phyloP scores from a whole-genome alignment of 495 filamentous ascomycete genomes.

The Chaetomium cochliodes region DNA sequence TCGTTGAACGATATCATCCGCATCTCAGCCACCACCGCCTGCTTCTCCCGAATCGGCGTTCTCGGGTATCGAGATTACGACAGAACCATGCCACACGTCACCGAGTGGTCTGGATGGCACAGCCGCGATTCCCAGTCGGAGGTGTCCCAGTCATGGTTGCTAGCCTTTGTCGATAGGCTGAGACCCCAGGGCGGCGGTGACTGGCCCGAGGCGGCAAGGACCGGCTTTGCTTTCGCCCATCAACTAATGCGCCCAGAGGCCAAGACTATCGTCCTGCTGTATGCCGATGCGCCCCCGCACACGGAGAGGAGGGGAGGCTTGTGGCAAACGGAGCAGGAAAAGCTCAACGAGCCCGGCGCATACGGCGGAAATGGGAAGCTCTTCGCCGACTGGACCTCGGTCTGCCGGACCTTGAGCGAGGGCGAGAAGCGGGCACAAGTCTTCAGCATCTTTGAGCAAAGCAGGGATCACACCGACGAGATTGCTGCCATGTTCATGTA shows the following conservation, averaged over 20 bases:
- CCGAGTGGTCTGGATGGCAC: conserved; percentile 47
- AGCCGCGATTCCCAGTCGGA: conserved; percentile 12
- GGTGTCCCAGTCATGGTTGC: conserved; percentile 22
- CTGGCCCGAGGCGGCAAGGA: conserved; percentile 47
- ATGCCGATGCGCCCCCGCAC: conserved; percentile 51
- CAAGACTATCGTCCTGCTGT: conserved; percentile 48
- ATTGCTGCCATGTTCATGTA: conserved; percentile 37
- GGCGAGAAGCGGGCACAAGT: conserved; percentile 42
- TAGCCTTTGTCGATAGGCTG: conserved; percentile 23
- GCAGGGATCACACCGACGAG: background rate
- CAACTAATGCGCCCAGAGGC: conserved; percentile 45
- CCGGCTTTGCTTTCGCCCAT: conserved; percentile 46
- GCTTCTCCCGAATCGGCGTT: conserved; percentile 46
- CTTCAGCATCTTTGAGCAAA: conserved; percentile 35
- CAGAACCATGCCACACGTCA: conserved; percentile 24
- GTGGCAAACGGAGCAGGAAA: conserved; percentile 30
- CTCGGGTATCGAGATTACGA: conserved; percentile 49
- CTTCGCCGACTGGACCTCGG: conserved; percentile 47
- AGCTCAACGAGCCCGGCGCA: conserved; percentile 19
- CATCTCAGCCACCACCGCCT: conserved; percentile 45
- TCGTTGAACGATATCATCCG: conserved; percentile 49
- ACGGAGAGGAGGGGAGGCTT: conserved; percentile 20
- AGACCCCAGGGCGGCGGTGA: conserved; percentile 31
- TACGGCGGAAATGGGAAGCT: conserved; percentile 36
- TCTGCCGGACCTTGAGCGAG: conserved; percentile 26